Percentiles rank a stretch among this genome's conserved stretches.
Evolutionary conservation across 202 grass and related monocot genomes (phyloP).

Genomic region (Carex arenaria): DNA sequence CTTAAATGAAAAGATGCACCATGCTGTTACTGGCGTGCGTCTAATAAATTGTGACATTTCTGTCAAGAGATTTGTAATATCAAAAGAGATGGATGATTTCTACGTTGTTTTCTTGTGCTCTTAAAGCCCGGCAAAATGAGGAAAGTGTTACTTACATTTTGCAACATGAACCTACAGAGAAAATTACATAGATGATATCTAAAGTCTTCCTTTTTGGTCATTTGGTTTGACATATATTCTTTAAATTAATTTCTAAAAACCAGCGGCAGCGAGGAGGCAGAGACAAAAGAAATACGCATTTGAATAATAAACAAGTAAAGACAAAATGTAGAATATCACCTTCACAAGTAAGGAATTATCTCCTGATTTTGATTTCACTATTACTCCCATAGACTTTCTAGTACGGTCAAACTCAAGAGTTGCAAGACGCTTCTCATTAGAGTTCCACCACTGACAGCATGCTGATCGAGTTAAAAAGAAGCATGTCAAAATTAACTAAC

Average conservation of each 20-base stretch:
- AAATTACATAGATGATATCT: neutral
- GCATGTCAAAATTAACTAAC: neutral
- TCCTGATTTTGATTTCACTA: slow-evolving; percentile 67
- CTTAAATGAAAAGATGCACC: neutral
- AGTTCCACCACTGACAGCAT: slow-evolving; percentile 77
- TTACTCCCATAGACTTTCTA: slow-evolving; percentile 87
- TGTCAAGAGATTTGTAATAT: neutral
- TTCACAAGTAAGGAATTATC: slow-evolving; percentile 79
- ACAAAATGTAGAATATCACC: slow-evolving; percentile 24
- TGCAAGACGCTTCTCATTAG: slow-evolving; percentile 54
- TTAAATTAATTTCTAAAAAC: neutral
- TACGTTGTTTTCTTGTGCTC: neutral
- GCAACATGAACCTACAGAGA: neutral
- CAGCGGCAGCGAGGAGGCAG: neutral
- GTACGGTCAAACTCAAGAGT: slow-evolving; percentile 82
- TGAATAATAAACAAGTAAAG: neutral
- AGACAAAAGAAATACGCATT: neutral
- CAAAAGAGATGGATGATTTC: neutral
- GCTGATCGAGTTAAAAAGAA: slow-evolving; percentile 31
- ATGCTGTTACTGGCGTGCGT: neutral
- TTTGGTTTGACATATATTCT: neutral
- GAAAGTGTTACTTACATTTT: neutral
- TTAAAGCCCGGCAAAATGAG: neutral
- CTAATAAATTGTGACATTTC: neutral
- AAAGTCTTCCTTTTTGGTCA: neutral